Base-by-base conservation (phyloP, 805 yeast genomes). In the Pichia eremophila region DNA sequence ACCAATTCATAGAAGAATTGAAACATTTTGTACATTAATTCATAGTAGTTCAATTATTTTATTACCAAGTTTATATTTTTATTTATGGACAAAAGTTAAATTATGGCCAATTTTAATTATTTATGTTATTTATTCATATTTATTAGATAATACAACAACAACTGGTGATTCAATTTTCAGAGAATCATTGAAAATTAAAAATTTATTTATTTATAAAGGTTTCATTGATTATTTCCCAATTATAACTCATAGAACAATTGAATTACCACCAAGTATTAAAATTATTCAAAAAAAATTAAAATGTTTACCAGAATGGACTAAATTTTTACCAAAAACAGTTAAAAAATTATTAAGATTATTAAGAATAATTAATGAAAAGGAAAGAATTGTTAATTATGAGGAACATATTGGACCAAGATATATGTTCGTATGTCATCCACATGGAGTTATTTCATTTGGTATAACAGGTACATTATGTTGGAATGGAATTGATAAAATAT, bases 391-490 rank as follows among this genome's bases (percentile, higher is more conserved):
- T 10, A 27, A 27, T 10, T 63, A 62, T 44, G 56, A 58, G 40
- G 65, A 70, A 1, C 58, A 73, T 43, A 66, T 78, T 4, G 91
- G 88, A 0, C 90, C 87, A 2, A 69, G 83, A 36, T 91, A 93
- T 63, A 78, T 91, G 2, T 91, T 91, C 65, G 95, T 96, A 0
- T 83, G 87, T 59, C 97, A 90, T 64, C 99, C 99, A 0, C 99
- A 93, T 63, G 99, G 99, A 0, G 90, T 91, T 15, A 89, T 90
- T 12, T 85, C 95, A 1, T 74, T 90, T 75, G 96, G 97, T 3
- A 90, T 83, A 1, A 81, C 90, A 62, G 95, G 95, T 1, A 81
- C 83, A 5, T 35, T 51, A 14, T 47, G 50, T 28, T 47, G 50
- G 50, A 27, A 41, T 44, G 50, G 50, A 11, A n/a, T 28, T 7